Percentiles rank a stretch among this genome's conserved stretches.
phyloP scores from a whole-genome alignment of 768 basidiomycete species.

The Hirschioporus abietinus region DNA sequence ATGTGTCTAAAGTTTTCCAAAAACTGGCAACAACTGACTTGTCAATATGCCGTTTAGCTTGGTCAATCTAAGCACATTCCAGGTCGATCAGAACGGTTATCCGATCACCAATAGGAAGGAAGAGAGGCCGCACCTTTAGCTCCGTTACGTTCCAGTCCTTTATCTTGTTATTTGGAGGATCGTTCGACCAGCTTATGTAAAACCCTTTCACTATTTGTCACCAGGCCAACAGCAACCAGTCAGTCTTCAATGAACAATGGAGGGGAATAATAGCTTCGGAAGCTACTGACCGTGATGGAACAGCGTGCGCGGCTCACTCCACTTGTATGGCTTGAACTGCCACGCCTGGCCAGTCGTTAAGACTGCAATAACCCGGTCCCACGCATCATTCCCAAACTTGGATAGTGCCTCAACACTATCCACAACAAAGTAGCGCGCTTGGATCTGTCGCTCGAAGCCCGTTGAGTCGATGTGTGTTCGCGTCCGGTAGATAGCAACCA shows the following conservation, averaged over 20 bases:
- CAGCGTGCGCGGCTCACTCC: conserved; percentile 86
- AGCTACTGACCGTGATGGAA: conserved; percentile 80
- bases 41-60: conserved; percentile 84
- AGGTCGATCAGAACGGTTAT: not conserved
- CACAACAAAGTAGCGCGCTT: conserved; percentile 72
- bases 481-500: conserved; percentile 83
- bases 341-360: conserved; percentile 98
- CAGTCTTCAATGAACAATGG: conserved; percentile 1
- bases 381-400: conserved; percentile 90
- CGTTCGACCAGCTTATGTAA: conserved; percentile 92
- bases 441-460: conserved; percentile 49
- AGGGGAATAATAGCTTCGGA: too few relatives aligned
- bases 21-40: conserved; percentile 93
- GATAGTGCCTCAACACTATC: conserved; percentile 89
- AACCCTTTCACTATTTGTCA: conserved; percentile 86
- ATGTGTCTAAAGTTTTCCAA: conserved; percentile 87
- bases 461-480: conserved; percentile 65
- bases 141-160: conserved; percentile 98
- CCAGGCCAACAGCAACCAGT: not conserved
- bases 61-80: conserved; percentile 65
- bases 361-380: conserved; percentile 96
- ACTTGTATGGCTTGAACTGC: conserved; percentile 97
- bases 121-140: conserved; percentile 57
- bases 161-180: conserved; percentile 81
- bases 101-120: not conserved